phyloP scores from a whole-genome alignment of 805 yeast genomes.

The Kazachstania martiniae region DNA sequence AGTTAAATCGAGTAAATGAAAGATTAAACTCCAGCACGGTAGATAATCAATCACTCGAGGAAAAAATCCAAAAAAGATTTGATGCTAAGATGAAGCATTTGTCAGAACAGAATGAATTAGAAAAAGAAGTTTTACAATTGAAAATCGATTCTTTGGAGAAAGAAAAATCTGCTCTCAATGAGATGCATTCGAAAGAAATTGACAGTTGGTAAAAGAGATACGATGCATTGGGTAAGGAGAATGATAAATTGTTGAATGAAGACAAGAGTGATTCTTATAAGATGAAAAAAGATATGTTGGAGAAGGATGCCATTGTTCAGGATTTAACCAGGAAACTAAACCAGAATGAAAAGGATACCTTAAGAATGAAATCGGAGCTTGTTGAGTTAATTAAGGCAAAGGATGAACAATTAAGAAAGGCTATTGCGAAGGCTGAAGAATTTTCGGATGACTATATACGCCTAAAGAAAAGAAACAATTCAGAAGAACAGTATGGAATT shows the following conservation, averaged over 20 bases:
- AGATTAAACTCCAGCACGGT: conserved; percentile 9
- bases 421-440: neutral
- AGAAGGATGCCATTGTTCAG: neutral
- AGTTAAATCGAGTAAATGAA: too few relatives aligned
- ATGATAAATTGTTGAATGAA: conserved; percentile 1
- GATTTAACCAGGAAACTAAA: neutral
- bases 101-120: neutral
- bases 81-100: neutral
- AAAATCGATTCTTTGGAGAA: neutral
- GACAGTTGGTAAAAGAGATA: neutral
- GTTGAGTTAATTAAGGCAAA: neutral
- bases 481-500: neutral
- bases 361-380: neutral
- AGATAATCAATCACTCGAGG: conserved; percentile 8
- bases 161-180: neutral
- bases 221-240: conserved; percentile 1
- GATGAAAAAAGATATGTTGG: neutral
- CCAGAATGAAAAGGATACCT: neutral
- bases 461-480: neutral
- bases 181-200: neutral
- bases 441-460: too few relatives aligned
- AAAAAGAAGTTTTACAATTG: neutral
- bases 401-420: conserved; percentile 1
- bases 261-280: neutral
- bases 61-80: neutral